Base-by-base conservation (phyloP, 257 asterid species). In the Gardenia jasminoides region DNA sequence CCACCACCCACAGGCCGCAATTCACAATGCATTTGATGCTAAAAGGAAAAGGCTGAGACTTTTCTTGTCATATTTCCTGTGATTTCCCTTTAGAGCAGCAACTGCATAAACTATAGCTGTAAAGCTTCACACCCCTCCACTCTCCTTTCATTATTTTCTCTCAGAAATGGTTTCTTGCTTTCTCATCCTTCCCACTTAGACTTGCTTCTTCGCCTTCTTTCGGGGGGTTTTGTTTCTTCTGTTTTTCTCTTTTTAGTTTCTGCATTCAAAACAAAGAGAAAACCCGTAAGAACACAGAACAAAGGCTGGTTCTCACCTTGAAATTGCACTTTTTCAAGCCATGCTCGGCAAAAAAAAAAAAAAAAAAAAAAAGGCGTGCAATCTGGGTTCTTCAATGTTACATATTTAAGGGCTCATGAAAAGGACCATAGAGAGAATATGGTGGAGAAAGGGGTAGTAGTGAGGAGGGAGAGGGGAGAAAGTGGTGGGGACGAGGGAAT, bases 31-130 rank as follows among this genome's bases (percentile, higher is more conserved):
- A 70, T 70, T 52, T 73, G 80, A 30, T 56, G 68, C 36, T 62
- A 62, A 22, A 76, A 48, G 54, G 43, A 50, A 73, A 82, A 78
- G 76, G 76, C 10, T 31, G 77, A 50, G 62, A 47, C 74, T 78
- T 73, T 78, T 44, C 67, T 52, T n/a, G 74, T 71, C 80, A 36
- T 74, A 68, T 75, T 44, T 74, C 80, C 47, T 24, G 78, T 58
- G 76, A 78, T 30, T 74, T 74, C 82, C 77, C 78, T 70, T 79
- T 79, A 70, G 75, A 83, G 83, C 78, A 50, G 75, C 68, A 30
- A 33, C 74, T 66, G 74, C 81, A 54, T 82, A 70, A 50, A 67
- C 74, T 68, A 77, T 65, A 83, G 83, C 86, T 83, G 83, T 76
- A 83, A 83, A 83, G 86, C 81, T 83, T 75, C 78, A 36, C 65